A percentile compares a stretch with the other conserved stretches of the same genome.
Conservation (phyloP, 2,329 filamentous ascomycete genomes). For the Zelopaecilomyces penicillatus region DNA sequence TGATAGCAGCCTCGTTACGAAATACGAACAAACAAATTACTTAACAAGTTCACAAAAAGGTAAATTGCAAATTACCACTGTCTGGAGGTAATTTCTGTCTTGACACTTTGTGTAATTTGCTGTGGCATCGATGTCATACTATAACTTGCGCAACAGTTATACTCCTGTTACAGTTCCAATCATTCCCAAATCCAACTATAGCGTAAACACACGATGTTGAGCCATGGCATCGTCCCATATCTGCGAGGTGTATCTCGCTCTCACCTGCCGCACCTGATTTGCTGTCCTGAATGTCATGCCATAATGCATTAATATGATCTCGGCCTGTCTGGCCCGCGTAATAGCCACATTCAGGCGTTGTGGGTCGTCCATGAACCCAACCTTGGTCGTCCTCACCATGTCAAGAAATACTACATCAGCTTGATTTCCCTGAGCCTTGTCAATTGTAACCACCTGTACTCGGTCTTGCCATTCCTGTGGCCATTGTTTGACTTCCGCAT, state of each 20-base stretch:
- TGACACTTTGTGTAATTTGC: too few species aligned
- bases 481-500: conserved; percentile 18
- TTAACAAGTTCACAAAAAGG: too few species aligned
- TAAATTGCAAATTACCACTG: too few species aligned
- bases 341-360: conserved; percentile 38
- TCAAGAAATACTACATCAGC: conserved; percentile 41
- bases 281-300: conserved; percentile 21
- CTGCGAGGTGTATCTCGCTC: conserved; percentile 17
- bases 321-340: conserved; percentile 35
- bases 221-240: conserved; percentile 23
- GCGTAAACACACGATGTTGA: conserved; percentile 14
- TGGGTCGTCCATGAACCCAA: conserved; percentile 34
- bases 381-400: conserved; percentile 31
- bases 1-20: too few species aligned
- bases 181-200: too few species aligned
- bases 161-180: too few species aligned
- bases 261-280: conserved; percentile 7
- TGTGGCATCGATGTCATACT: too few species aligned
- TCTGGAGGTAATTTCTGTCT: too few species aligned
- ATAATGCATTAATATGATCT: conserved; percentile 37
- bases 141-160: too few species aligned
- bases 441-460: conserved; percentile 35
- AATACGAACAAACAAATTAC: too few species aligned
- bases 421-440: conserved; percentile 38
- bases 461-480: conserved; percentile 19